These are phyloP conservation scores for Cryptococcus sp. DNA, from an alignment of 1,284 basidiomycete species.

Conservation along the genomic window DNA sequence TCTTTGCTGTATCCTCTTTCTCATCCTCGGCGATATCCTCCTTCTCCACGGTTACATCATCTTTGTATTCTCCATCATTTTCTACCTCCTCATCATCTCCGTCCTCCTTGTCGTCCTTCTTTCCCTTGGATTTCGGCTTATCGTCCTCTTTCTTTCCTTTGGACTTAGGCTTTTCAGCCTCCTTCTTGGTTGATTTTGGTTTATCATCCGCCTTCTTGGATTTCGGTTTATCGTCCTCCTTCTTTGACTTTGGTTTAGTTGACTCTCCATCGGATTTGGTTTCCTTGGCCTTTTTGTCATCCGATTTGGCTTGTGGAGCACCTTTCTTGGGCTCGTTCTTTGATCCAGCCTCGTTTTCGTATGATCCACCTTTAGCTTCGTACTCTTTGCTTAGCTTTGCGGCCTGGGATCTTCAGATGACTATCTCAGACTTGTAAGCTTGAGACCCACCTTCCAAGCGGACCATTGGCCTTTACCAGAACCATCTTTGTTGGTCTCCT, in stretches of 20 bases:
- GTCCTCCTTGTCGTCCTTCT: conserved; percentile 7
- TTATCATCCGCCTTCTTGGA: conserved; percentile 2
- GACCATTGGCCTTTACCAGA: conserved; percentile 48
- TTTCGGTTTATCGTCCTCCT: conserved; percentile 3
- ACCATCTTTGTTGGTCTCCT: conserved; percentile 48
- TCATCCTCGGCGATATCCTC: conserved; percentile 8
- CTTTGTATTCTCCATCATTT: conserved; percentile 4
- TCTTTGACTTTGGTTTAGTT: conserved; percentile 2
- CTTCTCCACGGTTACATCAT: neutral
- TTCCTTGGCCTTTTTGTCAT: conserved; percentile 22
- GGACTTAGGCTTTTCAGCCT: conserved; percentile 1
- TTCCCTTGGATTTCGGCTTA: conserved; percentile 1
- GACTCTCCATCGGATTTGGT: conserved; percentile 8
- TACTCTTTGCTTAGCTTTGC: conserved; percentile 48
- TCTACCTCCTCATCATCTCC: conserved; percentile 7
- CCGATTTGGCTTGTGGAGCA: conserved; percentile 42
- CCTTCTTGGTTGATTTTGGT: conserved; percentile 1
- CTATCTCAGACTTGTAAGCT: neutral
- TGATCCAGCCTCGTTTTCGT: conserved; percentile 47
- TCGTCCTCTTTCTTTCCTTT: conserved; percentile 5
- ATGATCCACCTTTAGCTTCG: conserved; percentile 47
- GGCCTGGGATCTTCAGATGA: conserved; percentile 14
- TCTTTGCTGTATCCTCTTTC: conserved; percentile 7
- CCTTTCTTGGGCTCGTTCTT: conserved; percentile 48
- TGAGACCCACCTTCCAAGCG: conserved; percentile 42